phyloP scores from a whole-genome alignment of 2,329 filamentous ascomycete genomes.

The Davidsoniella australis region DNA sequence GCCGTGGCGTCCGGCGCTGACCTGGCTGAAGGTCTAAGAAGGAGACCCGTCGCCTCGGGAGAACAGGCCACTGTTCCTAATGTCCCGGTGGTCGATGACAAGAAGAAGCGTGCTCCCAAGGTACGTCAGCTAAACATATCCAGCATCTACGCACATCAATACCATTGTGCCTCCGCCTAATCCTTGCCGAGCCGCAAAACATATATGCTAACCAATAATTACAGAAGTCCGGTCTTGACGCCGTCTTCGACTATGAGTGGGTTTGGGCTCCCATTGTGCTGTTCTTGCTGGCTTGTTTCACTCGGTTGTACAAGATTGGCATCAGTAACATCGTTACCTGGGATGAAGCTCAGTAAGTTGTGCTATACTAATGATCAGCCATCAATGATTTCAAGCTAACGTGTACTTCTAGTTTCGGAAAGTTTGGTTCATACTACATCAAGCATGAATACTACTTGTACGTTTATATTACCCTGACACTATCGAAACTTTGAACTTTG shows the following conservation, averaged over 20 bases:
- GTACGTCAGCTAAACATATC: slow-evolving; percentile 19
- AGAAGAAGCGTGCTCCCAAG: slow-evolving; percentile 42
- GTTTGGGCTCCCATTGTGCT: slow-evolving; percentile 44
- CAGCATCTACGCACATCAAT: neutral
- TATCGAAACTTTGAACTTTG: neutral
- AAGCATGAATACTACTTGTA: slow-evolving; percentile 96
- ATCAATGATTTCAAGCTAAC: neutral
- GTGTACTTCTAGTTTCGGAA: slow-evolving; percentile 50
- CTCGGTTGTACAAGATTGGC: slow-evolving; percentile 52
- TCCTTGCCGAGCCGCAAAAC: neutral
- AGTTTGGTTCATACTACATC: slow-evolving; percentile 97
- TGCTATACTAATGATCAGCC: slow-evolving; percentile 2
- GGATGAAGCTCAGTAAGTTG: slow-evolving; percentile 47
- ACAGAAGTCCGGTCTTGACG: slow-evolving; percentile 40
- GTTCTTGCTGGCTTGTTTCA: slow-evolving; percentile 45
- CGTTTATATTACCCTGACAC: slow-evolving; percentile 1
- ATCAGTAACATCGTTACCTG: slow-evolving; percentile 49
- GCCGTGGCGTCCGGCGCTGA: slow-evolving; percentile 44
- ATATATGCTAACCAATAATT: slow-evolving; percentile 15
- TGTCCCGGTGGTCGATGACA: slow-evolving; percentile 30
- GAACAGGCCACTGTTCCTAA: slow-evolving; percentile 12
- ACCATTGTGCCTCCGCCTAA: neutral
- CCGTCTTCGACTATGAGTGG: slow-evolving; percentile 47
- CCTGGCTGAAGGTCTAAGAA: slow-evolving; percentile 36
- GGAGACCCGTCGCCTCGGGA: slow-evolving; percentile 28